These are phyloP conservation scores for Candida nanaspora DNA, from an alignment of 805 yeast species.

Conservation along the genomic window DNA sequence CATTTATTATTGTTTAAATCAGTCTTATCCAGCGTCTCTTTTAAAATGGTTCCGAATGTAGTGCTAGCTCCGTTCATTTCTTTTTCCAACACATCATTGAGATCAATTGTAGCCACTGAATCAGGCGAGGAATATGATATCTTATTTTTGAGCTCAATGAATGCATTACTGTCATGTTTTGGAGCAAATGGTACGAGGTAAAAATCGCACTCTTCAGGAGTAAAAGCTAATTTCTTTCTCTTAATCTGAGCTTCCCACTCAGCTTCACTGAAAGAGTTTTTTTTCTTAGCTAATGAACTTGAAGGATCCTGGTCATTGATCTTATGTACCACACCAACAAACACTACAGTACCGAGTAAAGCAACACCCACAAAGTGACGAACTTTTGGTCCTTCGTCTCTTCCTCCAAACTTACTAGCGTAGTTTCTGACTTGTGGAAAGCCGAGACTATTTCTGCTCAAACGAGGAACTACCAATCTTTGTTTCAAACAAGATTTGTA, in stretches of 20 bases:
- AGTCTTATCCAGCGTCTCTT: constrained; percentile 27
- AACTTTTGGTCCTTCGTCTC: constrained; percentile 30
- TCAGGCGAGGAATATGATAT: constrained; percentile 9
- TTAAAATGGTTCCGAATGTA: constrained; percentile 45
- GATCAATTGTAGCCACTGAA: constrained; percentile 33
- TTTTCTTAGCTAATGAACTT: constrained; percentile 21
- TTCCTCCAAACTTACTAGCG: constrained; percentile 8
- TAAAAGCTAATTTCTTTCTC: constrained; percentile 23
- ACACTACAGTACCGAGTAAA: constrained; percentile 37
- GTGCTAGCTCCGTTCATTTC: constrained; percentile 38
- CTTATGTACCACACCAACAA: constrained; percentile 23
- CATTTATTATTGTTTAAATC: constrained; percentile 22
- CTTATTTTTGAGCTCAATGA: constrained; percentile 7
- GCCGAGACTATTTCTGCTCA: too few relatives aligned
- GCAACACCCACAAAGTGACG: constrained; percentile 35
- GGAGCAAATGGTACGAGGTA: constrained; percentile 23
- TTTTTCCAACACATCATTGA: constrained; percentile 37
- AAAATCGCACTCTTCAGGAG: constrained; percentile 14
- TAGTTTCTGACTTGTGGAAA: too few relatives aligned
- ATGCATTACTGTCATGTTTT: constrained; percentile 1
- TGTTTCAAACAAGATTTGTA: too few relatives aligned
- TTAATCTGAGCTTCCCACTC: constrained; percentile 34
- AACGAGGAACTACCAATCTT: too few relatives aligned
- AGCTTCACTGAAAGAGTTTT: constrained; percentile 37
- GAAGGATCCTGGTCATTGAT: constrained; percentile 25